Conservation (phyloP, 345 rosid species). For the Acer campestre region DNA sequence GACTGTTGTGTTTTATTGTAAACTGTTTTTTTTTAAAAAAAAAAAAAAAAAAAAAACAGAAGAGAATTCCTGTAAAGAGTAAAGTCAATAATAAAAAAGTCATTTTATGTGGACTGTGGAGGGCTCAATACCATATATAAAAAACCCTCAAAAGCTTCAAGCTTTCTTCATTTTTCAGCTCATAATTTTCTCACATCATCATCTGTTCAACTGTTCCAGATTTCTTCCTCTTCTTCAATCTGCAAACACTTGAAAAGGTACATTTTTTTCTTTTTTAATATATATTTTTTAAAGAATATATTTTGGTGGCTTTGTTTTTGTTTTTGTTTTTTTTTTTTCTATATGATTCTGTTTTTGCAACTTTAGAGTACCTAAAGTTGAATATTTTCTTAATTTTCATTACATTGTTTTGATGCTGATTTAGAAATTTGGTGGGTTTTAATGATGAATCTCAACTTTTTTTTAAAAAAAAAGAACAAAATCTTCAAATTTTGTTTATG, state of each 20-base stretch:
- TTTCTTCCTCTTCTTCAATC: neutral
- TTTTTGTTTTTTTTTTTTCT: neutral
- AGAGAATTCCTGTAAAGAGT: neutral
- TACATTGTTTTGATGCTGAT: neutral
- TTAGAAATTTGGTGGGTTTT: too few relatives aligned
- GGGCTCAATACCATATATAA: too few relatives aligned
- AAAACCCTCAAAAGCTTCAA: neutral
- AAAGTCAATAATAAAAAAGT: too few relatives aligned
- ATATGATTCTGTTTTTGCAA: neutral
- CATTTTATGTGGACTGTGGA: too few relatives aligned
- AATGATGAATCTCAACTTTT: neutral
- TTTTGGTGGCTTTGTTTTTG: neutral
- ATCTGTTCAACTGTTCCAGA: neutral
- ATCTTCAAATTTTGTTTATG: neutral
- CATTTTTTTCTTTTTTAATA: neutral
- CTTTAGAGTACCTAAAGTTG: neutral
- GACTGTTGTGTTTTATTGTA: too few relatives aligned
- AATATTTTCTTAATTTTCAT: neutral
- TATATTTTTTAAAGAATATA: too few relatives aligned
- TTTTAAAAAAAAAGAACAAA: too few relatives aligned
- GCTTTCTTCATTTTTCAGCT: neutral
- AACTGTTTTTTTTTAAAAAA: too few relatives aligned
- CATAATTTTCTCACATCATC: neutral
- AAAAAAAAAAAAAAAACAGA: too few relatives aligned
- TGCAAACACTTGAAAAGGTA: conserved; percentile 2